Percentiles rank a stretch among this genome's conserved stretches.
Evolutionary conservation across 192 early-diverging fungal species (phyloP).

Genomic region (Funneliformis mosseae): DNA sequence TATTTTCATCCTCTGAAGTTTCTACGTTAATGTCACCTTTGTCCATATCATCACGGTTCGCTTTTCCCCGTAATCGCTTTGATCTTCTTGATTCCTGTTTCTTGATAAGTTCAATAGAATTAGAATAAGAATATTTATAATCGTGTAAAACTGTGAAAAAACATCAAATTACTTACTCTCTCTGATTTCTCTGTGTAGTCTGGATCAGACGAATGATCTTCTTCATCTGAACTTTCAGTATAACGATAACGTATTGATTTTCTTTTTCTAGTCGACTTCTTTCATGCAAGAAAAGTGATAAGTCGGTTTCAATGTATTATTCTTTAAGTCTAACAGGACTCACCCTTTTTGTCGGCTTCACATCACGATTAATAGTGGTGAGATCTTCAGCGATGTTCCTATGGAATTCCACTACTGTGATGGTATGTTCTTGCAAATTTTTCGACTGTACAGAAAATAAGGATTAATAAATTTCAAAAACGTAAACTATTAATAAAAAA

Average conservation of each 20-base stretch:
- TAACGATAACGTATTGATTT: background rate
- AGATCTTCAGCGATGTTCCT: constrained; percentile 10
- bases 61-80: too few species aligned
- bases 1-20: too few species aligned
- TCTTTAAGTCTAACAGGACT: background rate
- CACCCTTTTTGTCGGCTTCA: background rate
- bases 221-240: constrained; percentile 13
- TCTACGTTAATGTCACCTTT: too few species aligned
- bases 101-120: background rate
- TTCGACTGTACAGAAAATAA: constrained; percentile 26
- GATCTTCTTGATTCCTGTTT: background rate
- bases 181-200: background rate
- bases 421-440: constrained; percentile 30
- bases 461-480: background rate
- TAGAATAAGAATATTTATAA: background rate
- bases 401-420: constrained; percentile 27
- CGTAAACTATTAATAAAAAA: background rate
- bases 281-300: background rate
- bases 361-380: too few species aligned
- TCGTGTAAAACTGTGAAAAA: background rate
- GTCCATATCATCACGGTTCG: too few species aligned
- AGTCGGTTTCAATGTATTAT: background rate
- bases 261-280: constrained; percentile 3
- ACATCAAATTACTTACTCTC: constrained; percentile 10
- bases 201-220: constrained; percentile 5